Evolutionary conservation across 306 rosid species (phyloP), one percentile per base, ranked within the genome.

Genomic region (Carpinus fangiana): DNA sequence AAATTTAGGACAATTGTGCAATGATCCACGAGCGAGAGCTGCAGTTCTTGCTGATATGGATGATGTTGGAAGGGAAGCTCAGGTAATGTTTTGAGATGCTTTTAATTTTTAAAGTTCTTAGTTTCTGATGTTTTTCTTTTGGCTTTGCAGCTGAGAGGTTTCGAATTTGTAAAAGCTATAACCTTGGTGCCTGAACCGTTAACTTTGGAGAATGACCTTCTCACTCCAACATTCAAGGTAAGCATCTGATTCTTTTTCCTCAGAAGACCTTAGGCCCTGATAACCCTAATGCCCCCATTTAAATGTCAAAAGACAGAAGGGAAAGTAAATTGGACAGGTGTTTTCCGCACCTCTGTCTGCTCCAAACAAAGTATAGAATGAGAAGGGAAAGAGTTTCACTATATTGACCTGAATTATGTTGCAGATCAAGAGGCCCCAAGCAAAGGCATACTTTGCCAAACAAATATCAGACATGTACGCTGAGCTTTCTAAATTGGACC

Each of bases 161-260:
- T 96, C 43, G 99, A 96, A 86, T 91, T 84, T 78, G 98, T 79
- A 76, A 96, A 91, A 90, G 90, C 97, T 2, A 82, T 91, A 76
- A 89, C 89, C 59, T 82, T 96, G 83, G 89, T 87, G 67, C 80
- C n/a, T 8, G 99, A 96, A 82, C 99, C 92, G 18, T 93, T 96
- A 80, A 86, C 97, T 0, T 5, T 90, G 88, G 99, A 96, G 86
- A 96, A 96, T 76, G 99, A 86, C 70, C 88, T 96, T 67, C 87
- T 91, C 75, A 96, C 99, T 73, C 99, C 99, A 28, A 96, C 99
- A 75, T 90, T 89, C 73, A 96, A 96, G 98, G 99, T 78, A 89
- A 87, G 90, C 36, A 16, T 47, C 17, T 64, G 11, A n/a, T 34
- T 18, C 48, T 18, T 66, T 66, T 66, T 66, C 50, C 28, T 38